Evolutionary conservation across 75 land plant species (phyloP).

Genomic region (Azolla pinnata): DNA sequence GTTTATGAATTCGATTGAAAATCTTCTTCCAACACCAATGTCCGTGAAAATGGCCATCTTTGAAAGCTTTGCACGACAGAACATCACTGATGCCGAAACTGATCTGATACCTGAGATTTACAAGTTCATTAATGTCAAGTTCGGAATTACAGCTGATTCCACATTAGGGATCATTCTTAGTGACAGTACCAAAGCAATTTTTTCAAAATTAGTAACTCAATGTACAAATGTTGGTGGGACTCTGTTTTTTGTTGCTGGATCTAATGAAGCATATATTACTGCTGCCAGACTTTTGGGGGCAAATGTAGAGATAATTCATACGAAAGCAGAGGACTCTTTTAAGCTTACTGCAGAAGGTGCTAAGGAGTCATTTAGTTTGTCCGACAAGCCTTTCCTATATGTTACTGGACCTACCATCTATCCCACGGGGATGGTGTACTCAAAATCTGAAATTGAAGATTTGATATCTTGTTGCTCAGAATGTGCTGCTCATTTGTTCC

Average conservation of each 20-base stretch:
- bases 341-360: constrained; percentile 53
- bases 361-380: constrained; percentile 18
- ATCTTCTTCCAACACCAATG: constrained; percentile 59
- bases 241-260: constrained; percentile 71
- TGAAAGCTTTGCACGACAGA: constrained; percentile 94
- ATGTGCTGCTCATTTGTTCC: constrained; percentile 60
- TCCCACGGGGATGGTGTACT: constrained; percentile 77
- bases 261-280: constrained; percentile 71
- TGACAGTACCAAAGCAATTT: constrained; percentile 59
- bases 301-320: constrained; percentile 48
- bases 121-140: constrained; percentile 38
- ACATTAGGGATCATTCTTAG: constrained; percentile 51
- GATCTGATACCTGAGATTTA: constrained; percentile 60
- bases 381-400: constrained; percentile 79
- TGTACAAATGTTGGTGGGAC: constrained; percentile 88
- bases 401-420: constrained; percentile 82
- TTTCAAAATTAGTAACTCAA: constrained; percentile 70
- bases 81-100: constrained; percentile 68
- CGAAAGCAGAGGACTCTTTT: constrained; percentile 45
- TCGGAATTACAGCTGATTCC: constrained; percentile 37
- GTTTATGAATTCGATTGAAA: constrained; percentile 76
- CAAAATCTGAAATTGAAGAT: constrained; percentile 50
- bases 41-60: constrained; percentile 71
- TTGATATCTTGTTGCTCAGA: constrained; percentile 56
- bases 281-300: constrained; percentile 76